These are phyloP conservation scores for Escovopsis weberi DNA, from an alignment of 2,329 filamentous ascomycete genomes.

Conservation along the genomic window DNA sequence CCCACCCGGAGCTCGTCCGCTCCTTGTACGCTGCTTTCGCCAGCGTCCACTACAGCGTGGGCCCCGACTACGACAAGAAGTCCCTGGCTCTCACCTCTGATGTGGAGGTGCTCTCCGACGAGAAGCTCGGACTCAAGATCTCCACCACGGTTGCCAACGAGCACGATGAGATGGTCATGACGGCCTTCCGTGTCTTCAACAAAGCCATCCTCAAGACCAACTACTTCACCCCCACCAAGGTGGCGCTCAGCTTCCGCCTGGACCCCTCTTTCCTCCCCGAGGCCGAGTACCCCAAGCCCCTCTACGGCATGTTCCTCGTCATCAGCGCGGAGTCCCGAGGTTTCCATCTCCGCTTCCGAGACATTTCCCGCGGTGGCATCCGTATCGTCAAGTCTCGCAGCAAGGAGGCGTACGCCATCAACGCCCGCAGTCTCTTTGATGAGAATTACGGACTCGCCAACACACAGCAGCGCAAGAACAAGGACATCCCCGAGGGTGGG, in stretches of 20 bases:
- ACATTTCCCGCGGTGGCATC: slow-evolving; percentile 92
- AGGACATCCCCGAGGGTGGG: slow-evolving; percentile 96
- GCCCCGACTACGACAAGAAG: slow-evolving; percentile 34
- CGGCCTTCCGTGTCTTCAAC: slow-evolving; percentile 92
- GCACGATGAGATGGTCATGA: slow-evolving; percentile 97
- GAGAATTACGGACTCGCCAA: slow-evolving; percentile 98
- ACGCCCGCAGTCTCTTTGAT: slow-evolving; percentile 89
- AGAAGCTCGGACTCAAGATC: slow-evolving; percentile 60
- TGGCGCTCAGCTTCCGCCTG: slow-evolving; percentile 89
- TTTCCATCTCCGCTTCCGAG: slow-evolving; percentile 94
- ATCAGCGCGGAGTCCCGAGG: slow-evolving; percentile 94
- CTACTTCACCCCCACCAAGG: slow-evolving; percentile 94
- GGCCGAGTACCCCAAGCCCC: slow-evolving; percentile 80
- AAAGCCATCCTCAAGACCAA: slow-evolving; percentile 89
- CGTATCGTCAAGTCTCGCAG: slow-evolving; percentile 97
- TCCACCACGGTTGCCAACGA: slow-evolving; percentile 74
- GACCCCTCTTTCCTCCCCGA: slow-evolving; percentile 79
- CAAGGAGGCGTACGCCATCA: slow-evolving; percentile 91
- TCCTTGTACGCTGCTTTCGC: slow-evolving; percentile 86
- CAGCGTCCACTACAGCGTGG: slow-evolving; percentile 56
- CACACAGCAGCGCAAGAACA: slow-evolving; percentile 99
- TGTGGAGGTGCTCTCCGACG: slow-evolving; percentile 59
- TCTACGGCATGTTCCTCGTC: slow-evolving; percentile 98
- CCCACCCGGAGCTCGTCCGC: slow-evolving; percentile 76
- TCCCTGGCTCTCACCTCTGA: slow-evolving; percentile 40